These are phyloP conservation scores for Fusarium virguliforme DNA, from an alignment of 2,329 filamentous ascomycete genomes.

Conservation along the genomic window DNA sequence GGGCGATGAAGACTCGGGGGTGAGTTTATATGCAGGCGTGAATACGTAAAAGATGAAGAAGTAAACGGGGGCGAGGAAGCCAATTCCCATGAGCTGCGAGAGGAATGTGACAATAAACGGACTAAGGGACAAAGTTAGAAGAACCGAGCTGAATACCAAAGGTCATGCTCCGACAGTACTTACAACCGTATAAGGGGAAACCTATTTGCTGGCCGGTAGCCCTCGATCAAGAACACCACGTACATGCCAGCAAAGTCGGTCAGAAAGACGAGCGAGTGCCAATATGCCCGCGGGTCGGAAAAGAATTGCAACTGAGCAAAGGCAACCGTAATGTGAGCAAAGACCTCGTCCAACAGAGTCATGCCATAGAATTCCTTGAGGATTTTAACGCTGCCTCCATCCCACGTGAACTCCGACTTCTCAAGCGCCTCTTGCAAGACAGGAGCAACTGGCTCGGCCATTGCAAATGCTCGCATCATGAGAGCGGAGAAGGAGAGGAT, in stretches of 20 bases:
- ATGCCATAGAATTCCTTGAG: slow-evolving; percentile 45
- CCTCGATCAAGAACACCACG: slow-evolving; percentile 49
- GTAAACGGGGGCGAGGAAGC: slow-evolving; percentile 43
- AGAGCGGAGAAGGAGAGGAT: slow-evolving; percentile 41
- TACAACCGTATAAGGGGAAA: slow-evolving; percentile 46
- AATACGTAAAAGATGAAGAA: slow-evolving; percentile 48
- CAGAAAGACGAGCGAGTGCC: slow-evolving; percentile 52
- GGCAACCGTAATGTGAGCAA: slow-evolving; percentile 37
- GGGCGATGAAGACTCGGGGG: slow-evolving; percentile 21
- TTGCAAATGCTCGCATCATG: slow-evolving; percentile 43
- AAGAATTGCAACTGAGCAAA: slow-evolving; percentile 50
- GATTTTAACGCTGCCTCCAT: slow-evolving; percentile 28
- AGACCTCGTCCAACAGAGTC: slow-evolving; percentile 38
- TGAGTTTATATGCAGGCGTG: slow-evolving; percentile 37
- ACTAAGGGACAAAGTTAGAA: slow-evolving; percentile 21
- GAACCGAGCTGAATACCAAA: too few species aligned
- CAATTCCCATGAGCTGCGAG: slow-evolving; percentile 46
- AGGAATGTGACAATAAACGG: slow-evolving; percentile 42
- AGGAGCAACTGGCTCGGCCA: slow-evolving; percentile 41
- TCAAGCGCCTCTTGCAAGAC: slow-evolving; percentile 26
- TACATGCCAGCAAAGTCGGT: slow-evolving; percentile 51
- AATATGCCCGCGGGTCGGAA: slow-evolving; percentile 44
- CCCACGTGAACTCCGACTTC: slow-evolving; percentile 16
- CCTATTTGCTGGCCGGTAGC: slow-evolving; percentile 36
- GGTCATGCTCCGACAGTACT: neutral